Evolutionary conservation across 108 stramenopile species (phyloP), one percentile per base, ranked within the genome.

Genomic region (Fragilaria radians): DNA sequence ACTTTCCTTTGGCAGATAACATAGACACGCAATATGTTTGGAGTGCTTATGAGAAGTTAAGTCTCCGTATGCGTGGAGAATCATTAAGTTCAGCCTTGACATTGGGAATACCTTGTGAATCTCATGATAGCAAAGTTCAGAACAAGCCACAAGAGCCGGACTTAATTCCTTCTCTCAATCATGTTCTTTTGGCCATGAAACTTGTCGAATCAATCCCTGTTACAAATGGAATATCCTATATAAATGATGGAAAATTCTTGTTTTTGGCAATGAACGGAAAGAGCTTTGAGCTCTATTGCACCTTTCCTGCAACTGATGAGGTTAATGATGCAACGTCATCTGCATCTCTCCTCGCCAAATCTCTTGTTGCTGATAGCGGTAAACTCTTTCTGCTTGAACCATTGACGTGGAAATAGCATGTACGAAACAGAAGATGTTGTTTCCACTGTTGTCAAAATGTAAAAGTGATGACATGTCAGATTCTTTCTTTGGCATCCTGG

Each of bases 221-320:
- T 65, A 67, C 71, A 14, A 79, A 82, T 52, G 74, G 79, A 0
- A 72, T 83, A n/a, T 76, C 82, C 1, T 88, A 88, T 53, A 48
- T 85, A 47, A 58, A 61, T n/a, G 81, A 88, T 28, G 77, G 71
- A 31, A 61, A 68, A 51, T 80, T 80, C 60, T 68, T 80, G n/a
- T 85, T 74, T 50, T 52, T 89, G 1, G 88, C 72, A 0, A 74
- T 89, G 61, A 85, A 81, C 65, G 88, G 84, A 1, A 72, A 63
- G 34, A 75, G 68, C 46, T 89, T 85, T 69, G 88, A 89, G 66
- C 59, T 85, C 45, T 85, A 79, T 54, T 78, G 73, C 4, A 62
- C 57, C 17, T 47, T 71, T 21, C 73, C 60, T 30, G 61, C 72
- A 23, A 0, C 48, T 5, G 73, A 81, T 21, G 55, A 74, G 19